Evolutionary conservation across 1,284 basidiomycete genomes (phyloP), one percentile per base, ranked within the genome.

Genomic region (Trametes versicolor): DNA sequence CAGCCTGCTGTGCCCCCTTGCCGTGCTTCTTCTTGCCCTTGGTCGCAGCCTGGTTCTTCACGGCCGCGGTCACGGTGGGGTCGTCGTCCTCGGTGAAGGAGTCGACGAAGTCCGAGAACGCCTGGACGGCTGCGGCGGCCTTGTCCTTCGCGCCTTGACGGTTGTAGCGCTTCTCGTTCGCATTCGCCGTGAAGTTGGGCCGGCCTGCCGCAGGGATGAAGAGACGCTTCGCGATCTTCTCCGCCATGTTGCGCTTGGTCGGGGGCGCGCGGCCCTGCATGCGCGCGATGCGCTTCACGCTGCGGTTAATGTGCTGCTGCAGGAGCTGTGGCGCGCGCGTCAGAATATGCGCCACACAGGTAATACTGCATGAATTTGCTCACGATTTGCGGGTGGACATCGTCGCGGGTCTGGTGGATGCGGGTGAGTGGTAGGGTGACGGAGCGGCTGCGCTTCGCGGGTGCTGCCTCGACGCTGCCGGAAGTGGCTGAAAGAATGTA

Each of bases 281-380:
- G 60, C 83, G 87, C 5, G 91, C 90, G 62, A 88, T 81, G 62
- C 92, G 90, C 63, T 82, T 85, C 63, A 85, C 79, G 60, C 85
- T 82, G 58, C 86, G 86, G 77, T 93, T 93, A 67, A 91, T 85
- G 71, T 90, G 83, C 77, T 90, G 92, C 76, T 93, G 91, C 51
- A 89, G 77, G 61, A 84, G 76, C 92, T 93, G 71, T 39, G 32
- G 37, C n/a, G 7, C 7, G 7, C 12, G 25, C 9, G 49, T 62
- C 48, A 52, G 29, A 17, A 53, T 36, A 1, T 23, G 23, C 23
- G 50, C 23, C 41, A 47, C 37, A 51, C 4, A 34, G 4, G 48
- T 10, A 4, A 25, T 2, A 29, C n/a, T 29, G 6, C 4, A 8
- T n/a, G 19, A 13, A 4, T 48, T 5, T 27, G n/a, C 49, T 29